A percentile compares a stretch with the other conserved stretches of the same genome.
These are phyloP conservation scores for Coprinopsis strossmayeri DNA, from an alignment of 768 basidiomycete genomes.

Conservation along the genomic window DNA sequence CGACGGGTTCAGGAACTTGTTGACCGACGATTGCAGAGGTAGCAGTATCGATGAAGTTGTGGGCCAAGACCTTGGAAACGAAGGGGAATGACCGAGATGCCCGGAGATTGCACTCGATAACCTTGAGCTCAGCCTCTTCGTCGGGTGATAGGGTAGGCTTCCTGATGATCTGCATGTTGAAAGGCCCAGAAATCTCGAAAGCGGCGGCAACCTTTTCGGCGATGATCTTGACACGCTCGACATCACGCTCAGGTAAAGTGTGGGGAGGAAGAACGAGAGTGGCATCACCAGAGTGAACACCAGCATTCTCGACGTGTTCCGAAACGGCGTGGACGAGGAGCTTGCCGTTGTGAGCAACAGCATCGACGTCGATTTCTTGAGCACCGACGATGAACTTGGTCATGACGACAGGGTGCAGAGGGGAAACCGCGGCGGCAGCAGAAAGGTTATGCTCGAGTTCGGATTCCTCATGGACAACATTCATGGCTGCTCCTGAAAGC, in stretches of 20 bases:
- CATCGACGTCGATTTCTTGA: conserved; percentile 97
- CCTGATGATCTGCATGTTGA: conserved; percentile 99
- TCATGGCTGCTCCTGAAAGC: conserved; percentile 98
- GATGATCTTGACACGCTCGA: conserved; percentile 86
- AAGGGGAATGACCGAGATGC: conserved; percentile 99
- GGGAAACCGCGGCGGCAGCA: conserved; percentile 94
- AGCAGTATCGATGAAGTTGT: conserved; percentile 95
- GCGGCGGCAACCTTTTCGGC: conserved; percentile 92
- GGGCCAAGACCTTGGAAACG: conserved; percentile 95
- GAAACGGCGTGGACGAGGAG: conserved; percentile 94
- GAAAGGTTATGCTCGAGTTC: conserved; percentile 88
- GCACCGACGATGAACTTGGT: conserved; percentile 98
- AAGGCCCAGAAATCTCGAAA: conserved; percentile 96
- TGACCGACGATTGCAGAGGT: conserved; percentile 81
- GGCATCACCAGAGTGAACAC: conserved; percentile 98
- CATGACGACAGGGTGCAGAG: conserved; percentile 95
- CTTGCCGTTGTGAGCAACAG: conserved; percentile 88
- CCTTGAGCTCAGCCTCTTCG: conserved; percentile 73
- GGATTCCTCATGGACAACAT: conserved; percentile 91
- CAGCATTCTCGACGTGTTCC: conserved; percentile 98
- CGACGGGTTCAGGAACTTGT: conserved; percentile 84
- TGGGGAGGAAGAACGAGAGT: conserved; percentile 95
- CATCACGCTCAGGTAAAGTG: conserved; percentile 67
- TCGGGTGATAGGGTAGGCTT: conserved; percentile 49
- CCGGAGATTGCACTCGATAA: conserved; percentile 98